Percentiles rank a stretch among this genome's conserved stretches.
Evolutionary conservation across 176 grass and related monocot genomes (phyloP).

Genomic region (Zoysia pacifica): DNA sequence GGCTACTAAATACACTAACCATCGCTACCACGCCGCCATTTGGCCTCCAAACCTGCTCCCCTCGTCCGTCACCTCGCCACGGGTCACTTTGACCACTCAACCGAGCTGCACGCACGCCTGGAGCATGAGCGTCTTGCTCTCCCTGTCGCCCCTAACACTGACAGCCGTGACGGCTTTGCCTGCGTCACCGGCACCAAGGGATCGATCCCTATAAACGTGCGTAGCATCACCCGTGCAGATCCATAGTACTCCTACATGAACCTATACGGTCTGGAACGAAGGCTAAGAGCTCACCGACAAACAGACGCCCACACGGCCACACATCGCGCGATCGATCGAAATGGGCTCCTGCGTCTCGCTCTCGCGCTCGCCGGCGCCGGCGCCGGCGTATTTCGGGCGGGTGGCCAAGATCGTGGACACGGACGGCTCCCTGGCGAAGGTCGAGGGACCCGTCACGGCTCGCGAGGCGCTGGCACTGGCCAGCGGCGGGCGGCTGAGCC

Average conservation of each 20-base stretch:
- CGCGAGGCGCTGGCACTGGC: slow-evolving; percentile 36
- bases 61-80: too few species aligned
- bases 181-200: neutral
- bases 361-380: slow-evolving; percentile 23
- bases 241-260: neutral
- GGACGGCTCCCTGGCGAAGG: slow-evolving; percentile 54
- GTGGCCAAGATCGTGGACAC: slow-evolving; percentile 57
- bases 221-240: neutral
- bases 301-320: too few species aligned
- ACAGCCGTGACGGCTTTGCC: slow-evolving; percentile 23
- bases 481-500: neutral
- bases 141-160: slow-evolving; percentile 5
- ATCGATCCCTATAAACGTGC: neutral
- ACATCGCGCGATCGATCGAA: neutral
- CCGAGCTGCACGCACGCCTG: neutral
- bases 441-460: slow-evolving; percentile 25
- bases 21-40: too few species aligned
- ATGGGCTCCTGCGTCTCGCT: slow-evolving; percentile 72
- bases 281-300: too few species aligned
- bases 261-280: too few species aligned
- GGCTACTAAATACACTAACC: neutral
- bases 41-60: neutral
- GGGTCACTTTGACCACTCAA: neutral
- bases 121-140: neutral
- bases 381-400: neutral